These are phyloP conservation scores for Solanum medicagineum DNA, from an alignment of 257 asterid genomes.

Conservation along the genomic window DNA sequence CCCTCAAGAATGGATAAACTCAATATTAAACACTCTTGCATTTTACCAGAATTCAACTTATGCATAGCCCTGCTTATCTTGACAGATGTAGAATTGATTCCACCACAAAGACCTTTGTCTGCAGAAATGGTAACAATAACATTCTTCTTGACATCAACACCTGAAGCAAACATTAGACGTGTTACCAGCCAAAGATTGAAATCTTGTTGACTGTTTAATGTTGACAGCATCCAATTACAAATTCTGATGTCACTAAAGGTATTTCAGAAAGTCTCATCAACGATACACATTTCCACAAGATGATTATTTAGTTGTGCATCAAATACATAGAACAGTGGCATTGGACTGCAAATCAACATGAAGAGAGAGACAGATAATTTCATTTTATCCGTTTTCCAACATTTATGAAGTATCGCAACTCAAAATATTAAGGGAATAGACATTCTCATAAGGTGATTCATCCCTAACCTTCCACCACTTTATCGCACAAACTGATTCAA, in stretches of 20 bases:
- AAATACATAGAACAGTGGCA: neutral
- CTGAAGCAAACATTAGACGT: constrained; percentile 19
- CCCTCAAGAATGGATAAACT: neutral
- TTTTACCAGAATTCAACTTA: constrained; percentile 60
- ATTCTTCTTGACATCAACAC: constrained; percentile 90
- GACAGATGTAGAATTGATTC: constrained; percentile 90
- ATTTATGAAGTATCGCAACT: neutral
- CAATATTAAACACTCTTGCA: neutral
- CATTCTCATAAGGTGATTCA: neutral
- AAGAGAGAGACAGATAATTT: neutral
- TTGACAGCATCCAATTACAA: neutral
- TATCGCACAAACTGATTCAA: neutral
- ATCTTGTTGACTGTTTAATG: neutral
- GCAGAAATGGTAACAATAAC: constrained; percentile 73
- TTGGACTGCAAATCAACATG: neutral
- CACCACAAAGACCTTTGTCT: constrained; percentile 99
- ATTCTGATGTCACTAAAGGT: neutral
- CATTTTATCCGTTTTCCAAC: neutral
- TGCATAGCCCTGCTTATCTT: constrained; percentile 74
- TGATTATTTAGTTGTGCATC: neutral
- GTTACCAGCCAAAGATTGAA: neutral
- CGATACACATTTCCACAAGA: neutral
- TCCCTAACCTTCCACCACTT: neutral
- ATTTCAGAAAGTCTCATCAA: neutral
- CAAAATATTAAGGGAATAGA: neutral